Evolutionary conservation across 805 yeast genomes (phyloP), one percentile per base, ranked within the genome.

Genomic region (Metahyphopichia silvanorum): DNA sequence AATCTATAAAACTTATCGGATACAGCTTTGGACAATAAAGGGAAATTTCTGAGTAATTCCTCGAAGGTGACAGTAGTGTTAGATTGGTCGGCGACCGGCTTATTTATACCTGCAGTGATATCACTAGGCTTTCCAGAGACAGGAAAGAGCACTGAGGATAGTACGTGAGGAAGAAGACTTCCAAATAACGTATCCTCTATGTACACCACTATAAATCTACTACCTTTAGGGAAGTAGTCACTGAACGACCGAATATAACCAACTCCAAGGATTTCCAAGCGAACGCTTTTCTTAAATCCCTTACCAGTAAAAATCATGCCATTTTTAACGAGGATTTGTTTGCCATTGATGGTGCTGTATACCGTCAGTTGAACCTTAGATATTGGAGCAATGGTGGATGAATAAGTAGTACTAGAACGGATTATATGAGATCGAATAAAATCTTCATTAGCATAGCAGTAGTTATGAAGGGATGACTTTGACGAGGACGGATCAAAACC

Each of bases 341-440:
- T 72, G 14, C 77, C 76, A 48, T 70, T 79, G 24, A 79, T 43
- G 0, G 88, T 77, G 34, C 57, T 60, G 41, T 69, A 76, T 12
- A 72, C 55, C n/a, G 62, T 60, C 60, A 61, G 71, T 29, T 53
- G 63, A 17, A 44, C 46, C 49, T 51, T 69, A 4, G 61, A 40
- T 6, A 47, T 34, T 10, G 55, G 54, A 21, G 53, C 48, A 25
- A 37, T 41, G 7, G 47, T 49, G 23, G 51, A 42, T 6, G 61
- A 42, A 18, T 41, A 30, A 2, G 60, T 50, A 16, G 38, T 47
- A 38, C 44, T 45, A 16, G 47, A 58, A 28, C 66, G 53, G 13
- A 82, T 54, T 16, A 84, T 71, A 51, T 84, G 91, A 2, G 84
- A 73, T 29, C 69, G 69, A 6, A 82, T 60, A 50, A 82, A 83